A percentile compares a stretch with the other conserved stretches of the same genome.
These are phyloP conservation scores for Thielaviopsis ethacetica DNA, from an alignment of 2,329 filamentous ascomycete genomes.

Conservation along the genomic window DNA sequence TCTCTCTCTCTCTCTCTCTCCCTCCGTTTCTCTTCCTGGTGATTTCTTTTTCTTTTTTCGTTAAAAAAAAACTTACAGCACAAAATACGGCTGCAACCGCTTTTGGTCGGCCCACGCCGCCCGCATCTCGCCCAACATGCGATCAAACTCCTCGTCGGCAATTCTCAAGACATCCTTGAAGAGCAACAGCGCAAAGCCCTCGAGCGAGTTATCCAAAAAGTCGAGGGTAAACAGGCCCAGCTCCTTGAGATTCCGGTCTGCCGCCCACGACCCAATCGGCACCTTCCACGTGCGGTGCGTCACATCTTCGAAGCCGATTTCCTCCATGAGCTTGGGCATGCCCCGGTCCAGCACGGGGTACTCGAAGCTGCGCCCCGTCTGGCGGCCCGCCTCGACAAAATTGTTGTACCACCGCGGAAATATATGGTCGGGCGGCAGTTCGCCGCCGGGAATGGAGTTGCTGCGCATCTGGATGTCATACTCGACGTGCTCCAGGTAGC, in stretches of 20 bases:
- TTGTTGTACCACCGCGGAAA: slow-evolving; percentile 18
- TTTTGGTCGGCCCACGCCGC: slow-evolving; percentile 2
- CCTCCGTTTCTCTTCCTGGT: too few relatives aligned
- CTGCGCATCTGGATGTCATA: slow-evolving; percentile 13
- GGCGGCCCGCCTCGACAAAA: slow-evolving; percentile 17
- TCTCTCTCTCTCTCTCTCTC: too few relatives aligned
- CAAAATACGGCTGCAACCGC: slow-evolving; percentile 3
- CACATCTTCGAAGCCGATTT: slow-evolving; percentile 25
- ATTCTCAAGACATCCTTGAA: slow-evolving; percentile 18
- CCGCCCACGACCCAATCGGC: slow-evolving; percentile 30
- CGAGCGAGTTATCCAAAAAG: slow-evolving; percentile 17
- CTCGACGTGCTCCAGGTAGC: slow-evolving; percentile 19
- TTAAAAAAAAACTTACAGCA: slow-evolving; percentile 9
- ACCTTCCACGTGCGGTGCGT: slow-evolving; percentile 24
- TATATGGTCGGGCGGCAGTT: slow-evolving; percentile 13
- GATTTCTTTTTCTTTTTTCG: too few relatives aligned
- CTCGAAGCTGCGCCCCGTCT: slow-evolving; percentile 17
- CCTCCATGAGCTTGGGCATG: slow-evolving; percentile 16
- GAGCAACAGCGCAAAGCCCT: slow-evolving; percentile 18
- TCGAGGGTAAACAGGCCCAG: slow-evolving; percentile 21
- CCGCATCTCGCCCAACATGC: slow-evolving; percentile 15
- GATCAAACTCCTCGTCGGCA: slow-evolving; percentile 16
- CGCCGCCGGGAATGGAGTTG: slow-evolving; percentile 1
- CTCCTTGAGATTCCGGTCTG: slow-evolving; percentile 26
- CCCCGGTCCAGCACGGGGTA: slow-evolving; percentile 9